Evolutionary conservation across 352 stramenopile genomes (phyloP), one percentile per base, ranked within the genome.

Genomic region (Halophytophthora batemanensis): DNA sequence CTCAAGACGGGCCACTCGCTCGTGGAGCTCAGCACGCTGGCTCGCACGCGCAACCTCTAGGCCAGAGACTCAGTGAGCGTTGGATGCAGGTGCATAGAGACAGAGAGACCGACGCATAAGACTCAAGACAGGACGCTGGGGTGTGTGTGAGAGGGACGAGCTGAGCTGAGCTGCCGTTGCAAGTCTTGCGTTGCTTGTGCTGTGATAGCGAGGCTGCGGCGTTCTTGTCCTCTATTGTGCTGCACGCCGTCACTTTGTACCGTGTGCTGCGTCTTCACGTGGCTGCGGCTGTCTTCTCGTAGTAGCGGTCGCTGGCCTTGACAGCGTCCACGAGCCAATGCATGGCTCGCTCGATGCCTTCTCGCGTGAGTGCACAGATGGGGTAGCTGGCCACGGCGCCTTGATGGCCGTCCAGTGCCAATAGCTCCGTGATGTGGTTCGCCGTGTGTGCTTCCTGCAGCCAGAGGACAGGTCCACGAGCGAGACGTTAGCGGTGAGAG

Each of bases 1-100:
- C 74, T 97, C 59, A 97, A 97, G 74, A 95, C 92, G 22, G 95
- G 81, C 59, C 77, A 89, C 63, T 89, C 77, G 39, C 77, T 92
- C 46, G 75, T 87, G 29, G 82, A 92, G 57, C 67, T 92, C 58
- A 90, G 74, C 61, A 89, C 81, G 43, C 60, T 92, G 40, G 79
- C 79, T 50, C 76, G 78, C 50, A 74, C 61, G 38, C 78, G 82
- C 55, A 86, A 82, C 61, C 53, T 91, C 66, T 91, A 87, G 45
- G 48, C 31, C 13, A 33, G 25, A 25, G 14, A 15, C 14, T 36
- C 42, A 29, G 38, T 11, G 14, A 28, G 37, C 37, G 37, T 7
- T 6, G 3, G 37, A 18, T n/a, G 37, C 22, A 28, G 37, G n/a
- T 22, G 25, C 8, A 31, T 4, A 31, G 25, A 31, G 25, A 31